Percentiles rank a stretch among this genome's conserved stretches.
These are phyloP conservation scores for Tolypocladium cylindrosporum DNA, from an alignment of 2,329 filamentous ascomycete genomes.

Conservation along the genomic window DNA sequence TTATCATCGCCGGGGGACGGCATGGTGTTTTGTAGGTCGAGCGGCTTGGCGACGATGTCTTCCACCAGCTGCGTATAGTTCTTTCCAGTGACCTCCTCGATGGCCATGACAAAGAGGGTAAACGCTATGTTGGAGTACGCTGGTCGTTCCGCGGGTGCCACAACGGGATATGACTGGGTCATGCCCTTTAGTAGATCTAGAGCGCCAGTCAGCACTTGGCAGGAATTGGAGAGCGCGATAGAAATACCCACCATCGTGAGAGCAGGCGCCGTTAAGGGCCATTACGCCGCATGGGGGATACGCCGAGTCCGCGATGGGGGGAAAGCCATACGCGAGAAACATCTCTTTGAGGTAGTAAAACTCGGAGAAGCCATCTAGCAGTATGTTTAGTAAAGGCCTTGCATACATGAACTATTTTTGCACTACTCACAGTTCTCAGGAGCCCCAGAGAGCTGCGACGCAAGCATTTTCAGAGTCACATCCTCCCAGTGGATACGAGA, in stretches of 20 bases:
- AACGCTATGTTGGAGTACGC: constrained; percentile 32
- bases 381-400: too few species aligned
- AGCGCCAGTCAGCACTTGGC: background rate
- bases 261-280: constrained; percentile 23
- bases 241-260: constrained; percentile 16
- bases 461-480: constrained; percentile 26
- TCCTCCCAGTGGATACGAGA: constrained; percentile 23
- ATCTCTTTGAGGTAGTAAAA: constrained; percentile 24
- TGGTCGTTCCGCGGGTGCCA: constrained; percentile 19
- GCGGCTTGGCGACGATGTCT: constrained; percentile 7
- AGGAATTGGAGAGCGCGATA: background rate
- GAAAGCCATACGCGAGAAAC: constrained; percentile 25
- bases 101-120: constrained; percentile 22
- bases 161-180: constrained; percentile 17
- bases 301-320: constrained; percentile 18
- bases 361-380: constrained; percentile 22
- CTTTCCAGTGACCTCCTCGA: constrained; percentile 19
- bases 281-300: constrained; percentile 27
- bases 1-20: constrained; percentile 18
- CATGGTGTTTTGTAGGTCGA: constrained; percentile 10
- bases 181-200: constrained; percentile 23
- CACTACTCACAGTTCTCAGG: constrained; percentile 23
- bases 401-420: too few species aligned
- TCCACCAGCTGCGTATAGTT: constrained; percentile 16
- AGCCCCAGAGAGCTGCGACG: constrained; percentile 24